Evolutionary conservation across 2,329 filamentous ascomycete genomes (phyloP), one percentile per base, ranked within the genome.

Genomic region (Stachybotrys elegans): DNA sequence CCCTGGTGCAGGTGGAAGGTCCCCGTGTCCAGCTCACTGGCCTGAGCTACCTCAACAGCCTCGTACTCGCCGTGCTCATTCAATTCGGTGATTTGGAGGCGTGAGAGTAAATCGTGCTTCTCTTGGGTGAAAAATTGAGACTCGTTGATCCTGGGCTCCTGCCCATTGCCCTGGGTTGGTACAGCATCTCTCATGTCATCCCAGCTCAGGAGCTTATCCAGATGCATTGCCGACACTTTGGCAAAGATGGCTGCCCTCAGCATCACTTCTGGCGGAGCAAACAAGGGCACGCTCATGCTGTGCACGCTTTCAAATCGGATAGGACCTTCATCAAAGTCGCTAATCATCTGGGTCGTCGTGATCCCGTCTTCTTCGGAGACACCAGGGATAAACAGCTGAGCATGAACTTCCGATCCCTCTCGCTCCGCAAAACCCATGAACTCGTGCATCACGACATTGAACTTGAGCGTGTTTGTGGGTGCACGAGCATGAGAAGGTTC

Each of bases 381-480:
- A 7, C 90, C 90, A 6, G 93, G 89, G 29, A 98, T 84, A 59
- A 95, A 97, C n/a, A 98, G 79, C 65, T 97, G 91, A 2, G 90
- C 93, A 65, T 98, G 93, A 22, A 98, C 90, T 52, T 95, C 86
- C 0, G 88, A 95, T 13, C 93, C 93, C 69, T 98, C 93, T 49
- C 92, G 82, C 67, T 98, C 93, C 0, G 93, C 86, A 55, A 98
- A 98, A 1, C 93, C 93, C 27, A 93, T 71, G 68, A 98, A 80
- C 59, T 97, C 90, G 58, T 95, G 91, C 88, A 98, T 95, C 23
- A 97, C 91, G 5, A 97, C 91, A 57, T 97, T 98, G 70, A 98
- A 98, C 62, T 97, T 98, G 46, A 97, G 71, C 3, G 88, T 96
- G 46, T 88, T 93, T 12, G 88, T 87, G 13, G 93, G 93, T 4